Evolutionary conservation across 768 basidiomycete genomes (phyloP).

Genomic region (Auricularia heimuer): DNA sequence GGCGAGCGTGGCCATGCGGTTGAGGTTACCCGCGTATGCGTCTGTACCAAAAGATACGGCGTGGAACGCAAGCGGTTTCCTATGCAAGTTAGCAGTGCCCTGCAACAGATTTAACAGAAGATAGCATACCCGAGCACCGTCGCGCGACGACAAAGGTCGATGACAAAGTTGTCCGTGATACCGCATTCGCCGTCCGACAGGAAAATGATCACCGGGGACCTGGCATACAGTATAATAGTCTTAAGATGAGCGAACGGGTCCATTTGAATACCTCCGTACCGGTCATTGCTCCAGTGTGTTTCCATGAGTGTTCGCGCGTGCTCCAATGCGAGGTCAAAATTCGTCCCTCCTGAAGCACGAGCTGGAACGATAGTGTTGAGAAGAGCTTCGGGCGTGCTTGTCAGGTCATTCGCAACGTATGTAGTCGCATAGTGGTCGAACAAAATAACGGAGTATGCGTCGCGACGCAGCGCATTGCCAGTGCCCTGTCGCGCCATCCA

Average conservation of each 20-base stretch:
- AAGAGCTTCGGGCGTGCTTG: conserved; percentile 35
- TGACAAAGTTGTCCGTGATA: conserved; percentile 28
- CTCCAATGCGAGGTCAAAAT: conserved; percentile 33
- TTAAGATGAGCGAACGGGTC: not conserved
- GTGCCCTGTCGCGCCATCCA: conserved; percentile 43
- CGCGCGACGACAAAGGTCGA: conserved; percentile 33
- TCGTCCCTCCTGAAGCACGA: conserved; percentile 27
- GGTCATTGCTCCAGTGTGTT: conserved; percentile 39
- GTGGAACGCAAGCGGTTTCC: conserved; percentile 49
- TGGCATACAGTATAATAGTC: conserved; percentile 12
- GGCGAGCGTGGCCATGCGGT: conserved; percentile 45
- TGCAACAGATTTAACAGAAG: not conserved
- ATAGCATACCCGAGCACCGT: conserved; percentile 33
- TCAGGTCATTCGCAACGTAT: conserved; percentile 35
- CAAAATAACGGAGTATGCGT: conserved; percentile 48
- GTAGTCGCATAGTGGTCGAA: conserved; percentile 22
- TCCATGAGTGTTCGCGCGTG: conserved; percentile 31
- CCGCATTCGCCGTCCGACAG: conserved; percentile 45
- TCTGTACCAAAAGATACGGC: conserved; percentile 43
- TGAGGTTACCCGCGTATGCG: conserved; percentile 19
- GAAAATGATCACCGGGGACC: conserved; percentile 45
- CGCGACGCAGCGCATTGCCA: conserved; percentile 26
- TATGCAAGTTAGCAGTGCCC: conserved; percentile 13
- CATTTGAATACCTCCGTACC: conserved; percentile 20
- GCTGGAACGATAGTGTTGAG: conserved; percentile 28